Conservation (phyloP, 2,329 filamentous ascomycete genomes). For the Aspergillus clavatus region DNA sequence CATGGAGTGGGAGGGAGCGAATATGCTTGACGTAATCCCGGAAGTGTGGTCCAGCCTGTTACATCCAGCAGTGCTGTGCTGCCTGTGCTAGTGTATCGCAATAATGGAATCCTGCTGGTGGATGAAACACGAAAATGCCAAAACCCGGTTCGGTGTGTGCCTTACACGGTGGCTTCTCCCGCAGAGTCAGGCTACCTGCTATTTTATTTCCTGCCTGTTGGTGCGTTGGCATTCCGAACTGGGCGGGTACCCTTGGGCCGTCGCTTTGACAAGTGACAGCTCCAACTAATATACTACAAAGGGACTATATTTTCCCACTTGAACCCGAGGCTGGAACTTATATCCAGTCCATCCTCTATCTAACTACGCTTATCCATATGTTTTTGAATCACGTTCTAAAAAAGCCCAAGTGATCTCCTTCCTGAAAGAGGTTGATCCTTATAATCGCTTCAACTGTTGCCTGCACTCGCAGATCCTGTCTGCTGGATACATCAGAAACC, state of each 20-base stretch:
- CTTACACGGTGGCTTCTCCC: no score
- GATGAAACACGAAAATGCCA: neutral
- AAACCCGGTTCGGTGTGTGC: neutral
- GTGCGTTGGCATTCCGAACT: constrained; percentile 1
- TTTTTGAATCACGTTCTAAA: no score
- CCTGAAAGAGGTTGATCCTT: neutral
- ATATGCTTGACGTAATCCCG: neutral
- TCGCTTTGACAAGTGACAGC: neutral
- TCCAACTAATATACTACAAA: neutral
- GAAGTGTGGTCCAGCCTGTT: neutral
- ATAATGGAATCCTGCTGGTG: no score
- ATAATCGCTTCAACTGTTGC: neutral
- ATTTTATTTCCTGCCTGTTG: neutral
- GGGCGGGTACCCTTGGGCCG: neutral
- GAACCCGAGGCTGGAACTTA: no score
- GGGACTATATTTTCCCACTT: no score
- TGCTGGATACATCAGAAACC: neutral
- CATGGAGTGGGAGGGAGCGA: no score
- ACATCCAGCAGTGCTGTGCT: no score
- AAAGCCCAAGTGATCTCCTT: no score
- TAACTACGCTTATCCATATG: no score
- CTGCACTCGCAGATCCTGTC: neutral
- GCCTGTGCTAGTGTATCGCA: no score
- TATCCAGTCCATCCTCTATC: no score
- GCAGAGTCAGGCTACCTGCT: no score